Evolutionary conservation across 2,329 filamentous ascomycete species (phyloP), one percentile per base, ranked within the genome.

Genomic region (Colletotrichum siamense): DNA sequence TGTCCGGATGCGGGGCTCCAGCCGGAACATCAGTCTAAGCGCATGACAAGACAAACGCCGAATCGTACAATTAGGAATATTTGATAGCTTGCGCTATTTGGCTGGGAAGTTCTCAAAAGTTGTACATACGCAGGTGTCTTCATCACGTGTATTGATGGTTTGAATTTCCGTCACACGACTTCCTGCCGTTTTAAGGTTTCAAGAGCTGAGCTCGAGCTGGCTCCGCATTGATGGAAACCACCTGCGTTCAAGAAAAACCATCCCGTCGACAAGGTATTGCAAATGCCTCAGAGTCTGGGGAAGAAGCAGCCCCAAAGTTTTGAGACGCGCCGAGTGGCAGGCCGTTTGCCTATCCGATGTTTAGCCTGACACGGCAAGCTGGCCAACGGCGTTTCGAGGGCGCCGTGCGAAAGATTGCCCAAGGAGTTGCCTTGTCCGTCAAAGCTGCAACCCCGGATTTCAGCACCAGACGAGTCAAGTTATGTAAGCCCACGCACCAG

Each of bases 391-490:
- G 39, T 16, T 34, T 44, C 32, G 18, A 22, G 30, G 8, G 8
- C 24, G 64, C 39, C 16, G 26, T 28, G 30, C 22, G 18, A 36
- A 5, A 36, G 44, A 57, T 71, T 30, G n/a, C 61, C 71, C 63
- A 26, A 73, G 70, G 73, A n/a, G 34, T 59, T 64, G 44, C 73
- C 69, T 73, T 52, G 73, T 24, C 63, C 64, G 73, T 69, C 69
- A 73, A 69, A 68, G 44, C n/a, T 64, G 26, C n/a, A 63, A 76
- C 73, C 73, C 73, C 73, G 28, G 44, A 76, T 69, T 63, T 39
- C 26, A 69, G 34, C 57, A 73, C 30, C 73, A 32, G 73, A 69
- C 39, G 73, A 70, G 22, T 49, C 32, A 28, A 32, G 44, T 73
- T 73, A 76, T 68, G 73, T 73, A 73, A 76, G 70, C 18, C 32